Base-by-base conservation (phyloP, 2,329 filamentous ascomycete species). In the Fusarium odoratissimum region DNA sequence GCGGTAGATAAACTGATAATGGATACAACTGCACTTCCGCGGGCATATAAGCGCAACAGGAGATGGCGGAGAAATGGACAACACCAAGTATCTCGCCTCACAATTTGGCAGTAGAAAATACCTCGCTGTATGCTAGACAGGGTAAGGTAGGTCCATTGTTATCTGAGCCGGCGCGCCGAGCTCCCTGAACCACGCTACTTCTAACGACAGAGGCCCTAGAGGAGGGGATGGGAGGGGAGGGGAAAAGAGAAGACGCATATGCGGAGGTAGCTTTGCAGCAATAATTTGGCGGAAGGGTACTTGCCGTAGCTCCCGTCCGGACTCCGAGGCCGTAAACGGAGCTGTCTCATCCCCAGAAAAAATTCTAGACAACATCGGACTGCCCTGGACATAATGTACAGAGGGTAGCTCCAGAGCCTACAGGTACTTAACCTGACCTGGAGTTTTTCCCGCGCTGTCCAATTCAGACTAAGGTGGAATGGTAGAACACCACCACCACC, bases 311-410 rank as follows among this genome's bases (percentile, higher is more conserved):
- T 67, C 52, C 51, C 71, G 72, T 64, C 79, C 77, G 72, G 80
- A 79, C 79, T 80, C 73, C 80, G 80, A 81, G 79, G 79, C 79
- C 79, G 80, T 80, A 76, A 81, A 81, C 80, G 80, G 80, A 82
- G 80, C 77, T 74, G 60, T 72, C 61, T 48, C 41, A 49, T 67
- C 70, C 75, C 75, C 73, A 75, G 77, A 79, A 80, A 78, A 79
- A 80, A 80, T 77, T 79, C 67, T 67, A 75, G 72, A 75, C 72
- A 76, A 72, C 71, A 33, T 23, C 8, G 16, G 46, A 49, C 30
- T 48, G 28, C 45, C 28, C 45, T 49, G 30, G 30, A 23, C 35
- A 37, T 19, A 33, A 16, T 40, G 38, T 40, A 40, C 31, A 28
- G 33, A 30, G 35, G 30, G 38, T 63, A 71, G 66, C 63, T 73